Conservation (phyloP, 768 basidiomycete species). For the Termitomyces titanicus region DNA sequence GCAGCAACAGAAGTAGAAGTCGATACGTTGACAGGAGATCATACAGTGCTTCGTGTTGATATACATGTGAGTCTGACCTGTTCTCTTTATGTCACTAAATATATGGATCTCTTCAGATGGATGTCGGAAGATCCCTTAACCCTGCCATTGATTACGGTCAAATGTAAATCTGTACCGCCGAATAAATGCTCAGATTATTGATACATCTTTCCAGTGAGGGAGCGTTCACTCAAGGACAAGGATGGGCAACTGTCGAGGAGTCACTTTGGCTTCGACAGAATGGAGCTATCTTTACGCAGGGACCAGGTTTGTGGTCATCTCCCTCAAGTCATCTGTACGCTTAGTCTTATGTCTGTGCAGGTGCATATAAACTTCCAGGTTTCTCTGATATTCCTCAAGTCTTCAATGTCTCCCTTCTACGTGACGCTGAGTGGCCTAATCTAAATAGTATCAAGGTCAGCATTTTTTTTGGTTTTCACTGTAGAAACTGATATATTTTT, state of each 20-base stretch:
- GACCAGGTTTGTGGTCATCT: constrained; percentile 1
- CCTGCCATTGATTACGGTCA: constrained; percentile 16
- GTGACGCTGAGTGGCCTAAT: constrained; percentile 16
- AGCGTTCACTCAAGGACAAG: constrained; percentile 15
- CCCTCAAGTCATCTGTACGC: neutral
- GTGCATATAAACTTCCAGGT: constrained; percentile 15
- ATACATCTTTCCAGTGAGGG: constrained; percentile 6
- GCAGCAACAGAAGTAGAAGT: constrained; percentile 16
- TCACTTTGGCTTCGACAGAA: constrained; percentile 15
- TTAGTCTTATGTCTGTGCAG: neutral
- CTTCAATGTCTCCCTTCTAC: constrained; percentile 15
- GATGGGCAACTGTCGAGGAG: constrained; percentile 15
- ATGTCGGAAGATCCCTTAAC: constrained; percentile 14
- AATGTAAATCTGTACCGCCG: constrained; percentile 1
- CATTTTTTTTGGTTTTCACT: neutral
- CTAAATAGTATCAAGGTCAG: constrained; percentile 12
- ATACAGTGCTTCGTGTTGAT: constrained; percentile 14
- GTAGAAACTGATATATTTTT: neutral
- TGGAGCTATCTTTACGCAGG: constrained; percentile 15
- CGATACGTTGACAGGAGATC: constrained; percentile 13
- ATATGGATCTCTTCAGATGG: constrained; percentile 5
- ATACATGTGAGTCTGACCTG: constrained; percentile 5
- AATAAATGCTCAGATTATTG: neutral
- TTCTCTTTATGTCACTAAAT: neutral
- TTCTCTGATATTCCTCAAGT: constrained; percentile 16